Evolutionary conservation across 495 filamentous ascomycete genomes (phyloP), one percentile per base, ranked within the genome.

Genomic region (Delitschia confertaspora): DNA sequence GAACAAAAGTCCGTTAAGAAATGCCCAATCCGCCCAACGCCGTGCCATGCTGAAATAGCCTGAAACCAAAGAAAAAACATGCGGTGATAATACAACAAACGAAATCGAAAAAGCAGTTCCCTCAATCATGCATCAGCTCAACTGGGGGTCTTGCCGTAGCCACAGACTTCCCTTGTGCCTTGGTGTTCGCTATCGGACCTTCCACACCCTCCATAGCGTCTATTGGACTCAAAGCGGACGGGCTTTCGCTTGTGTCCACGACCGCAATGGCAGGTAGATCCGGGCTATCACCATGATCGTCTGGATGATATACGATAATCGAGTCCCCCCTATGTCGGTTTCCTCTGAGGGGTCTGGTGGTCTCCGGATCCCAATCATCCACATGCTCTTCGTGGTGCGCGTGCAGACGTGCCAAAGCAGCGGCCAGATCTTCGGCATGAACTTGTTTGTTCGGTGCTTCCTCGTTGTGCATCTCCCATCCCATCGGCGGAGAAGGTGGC

Each of bases 381-480:
- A n/a, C n/a, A n/a, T n/a, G n/a, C 23, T 52, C 57, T 46, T 23
- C 49, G 27, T 53, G 49, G 33, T 58, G 49, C 25, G 73, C 55
- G 32, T 49, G 47, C 18, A 49, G 27, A 11, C 32, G 78, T 3
- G 81, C 72, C 13, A 98, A 69, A 3, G 93, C 91, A 20, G 72
- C 67, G 0, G 85, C 86, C 22, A 98, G 69, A 61, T 98, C 91
- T 39, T 84, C 82, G 6, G 91, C 88, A 57, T 95, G 84, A 6
- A 95, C 86, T 46, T 85, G 80, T 64, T 86, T 88, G 63, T 98
- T 98, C 22, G 91, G 91, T 2, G 89, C 83, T 18, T 83, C 88
- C 66, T 98, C 91, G 34, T 85, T 69, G 55, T 77, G 76, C 68
- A 88, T 74, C 64, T 89, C 83, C 91, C 91, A 98, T 26, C 88